Conservation (phyloP, 139 green algal genomes). For the Tetradesmus lagerheimii region DNA sequence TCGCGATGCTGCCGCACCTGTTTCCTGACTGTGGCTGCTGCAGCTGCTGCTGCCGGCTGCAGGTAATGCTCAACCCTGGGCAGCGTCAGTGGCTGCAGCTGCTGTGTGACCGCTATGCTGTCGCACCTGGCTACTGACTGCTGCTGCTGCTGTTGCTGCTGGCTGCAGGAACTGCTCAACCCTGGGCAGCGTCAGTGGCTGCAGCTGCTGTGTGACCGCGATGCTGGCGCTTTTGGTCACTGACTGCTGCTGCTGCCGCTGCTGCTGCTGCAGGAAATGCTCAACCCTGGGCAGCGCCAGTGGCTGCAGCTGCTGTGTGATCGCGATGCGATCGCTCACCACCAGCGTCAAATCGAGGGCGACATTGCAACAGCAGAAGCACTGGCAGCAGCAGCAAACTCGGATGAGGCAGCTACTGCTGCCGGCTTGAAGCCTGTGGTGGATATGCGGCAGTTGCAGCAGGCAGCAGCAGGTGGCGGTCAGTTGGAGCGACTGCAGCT, state of each 20-base stretch:
- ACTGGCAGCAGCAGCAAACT: neutral
- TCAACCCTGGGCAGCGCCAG: neutral
- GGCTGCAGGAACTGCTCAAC: neutral
- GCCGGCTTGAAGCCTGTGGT: neutral
- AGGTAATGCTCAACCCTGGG: neutral
- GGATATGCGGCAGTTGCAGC: neutral
- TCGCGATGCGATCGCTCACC: neutral
- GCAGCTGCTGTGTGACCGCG: neutral
- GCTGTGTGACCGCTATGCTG: neutral
- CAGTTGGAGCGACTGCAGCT: slow-evolving; percentile 18
- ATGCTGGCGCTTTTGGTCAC: no score
- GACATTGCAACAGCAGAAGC: slow-evolving; percentile 15
- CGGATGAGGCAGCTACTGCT: neutral
- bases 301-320: slow-evolving; percentile 12
- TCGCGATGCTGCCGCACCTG: neutral
- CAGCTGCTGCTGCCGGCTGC: neutral
- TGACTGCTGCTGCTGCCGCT: no score
- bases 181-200: neutral
- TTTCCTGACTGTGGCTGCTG: no score
- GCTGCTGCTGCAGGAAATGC: neutral
- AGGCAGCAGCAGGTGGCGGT: neutral
- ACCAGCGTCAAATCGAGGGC: neutral
- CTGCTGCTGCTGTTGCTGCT: neutral
- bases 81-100: neutral
- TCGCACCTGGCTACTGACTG: neutral